These are phyloP conservation scores for Colletotrichum orbiculare DNA, from an alignment of 2,329 filamentous ascomycete species.

Conservation along the genomic window DNA sequence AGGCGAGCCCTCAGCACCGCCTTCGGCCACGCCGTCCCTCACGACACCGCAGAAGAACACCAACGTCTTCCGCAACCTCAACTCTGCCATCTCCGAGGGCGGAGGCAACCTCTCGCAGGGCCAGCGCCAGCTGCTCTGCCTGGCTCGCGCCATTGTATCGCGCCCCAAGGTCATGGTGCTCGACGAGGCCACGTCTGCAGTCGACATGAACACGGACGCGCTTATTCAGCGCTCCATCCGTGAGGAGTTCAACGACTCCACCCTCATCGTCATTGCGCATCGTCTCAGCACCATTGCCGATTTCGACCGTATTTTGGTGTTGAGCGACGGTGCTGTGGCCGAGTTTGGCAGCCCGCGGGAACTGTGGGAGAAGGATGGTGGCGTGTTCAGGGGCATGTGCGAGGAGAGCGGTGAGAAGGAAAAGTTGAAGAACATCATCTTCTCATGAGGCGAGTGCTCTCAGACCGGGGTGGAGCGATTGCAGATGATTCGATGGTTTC, in stretches of 20 bases:
- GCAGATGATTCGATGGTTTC: too few relatives aligned
- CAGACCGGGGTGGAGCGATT: too few relatives aligned
- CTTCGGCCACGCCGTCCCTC: slow-evolving; percentile 38
- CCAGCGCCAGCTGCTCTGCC: slow-evolving; percentile 80
- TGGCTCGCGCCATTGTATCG: slow-evolving; percentile 77
- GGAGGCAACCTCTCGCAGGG: slow-evolving; percentile 81
- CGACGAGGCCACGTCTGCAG: slow-evolving; percentile 82
- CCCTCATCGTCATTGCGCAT: slow-evolving; percentile 74
- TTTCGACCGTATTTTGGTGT: slow-evolving; percentile 79
- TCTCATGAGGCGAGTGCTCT: slow-evolving; percentile 25
- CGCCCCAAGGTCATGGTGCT: slow-evolving; percentile 82
- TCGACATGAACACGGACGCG: slow-evolving; percentile 80
- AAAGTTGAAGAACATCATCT: slow-evolving; percentile 60
- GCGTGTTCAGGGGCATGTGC: slow-evolving; percentile 72
- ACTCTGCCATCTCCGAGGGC: slow-evolving; percentile 74
- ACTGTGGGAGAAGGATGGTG: slow-evolving; percentile 64
- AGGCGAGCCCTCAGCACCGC: slow-evolving; percentile 49
- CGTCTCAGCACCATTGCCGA: slow-evolving; percentile 78
- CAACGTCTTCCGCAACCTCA: slow-evolving; percentile 74
- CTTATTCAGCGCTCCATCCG: slow-evolving; percentile 80
- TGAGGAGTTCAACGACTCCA: slow-evolving; percentile 76
- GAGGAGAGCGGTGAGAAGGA: slow-evolving; percentile 70
- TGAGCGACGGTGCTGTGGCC: slow-evolving; percentile 73
- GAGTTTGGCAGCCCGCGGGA: slow-evolving; percentile 75
- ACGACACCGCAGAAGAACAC: slow-evolving; percentile 59